A percentile compares a stretch with the other conserved stretches of the same genome.
Evolutionary conservation across 768 basidiomycete species (phyloP).

Genomic region (Tulasnella sp.): DNA sequence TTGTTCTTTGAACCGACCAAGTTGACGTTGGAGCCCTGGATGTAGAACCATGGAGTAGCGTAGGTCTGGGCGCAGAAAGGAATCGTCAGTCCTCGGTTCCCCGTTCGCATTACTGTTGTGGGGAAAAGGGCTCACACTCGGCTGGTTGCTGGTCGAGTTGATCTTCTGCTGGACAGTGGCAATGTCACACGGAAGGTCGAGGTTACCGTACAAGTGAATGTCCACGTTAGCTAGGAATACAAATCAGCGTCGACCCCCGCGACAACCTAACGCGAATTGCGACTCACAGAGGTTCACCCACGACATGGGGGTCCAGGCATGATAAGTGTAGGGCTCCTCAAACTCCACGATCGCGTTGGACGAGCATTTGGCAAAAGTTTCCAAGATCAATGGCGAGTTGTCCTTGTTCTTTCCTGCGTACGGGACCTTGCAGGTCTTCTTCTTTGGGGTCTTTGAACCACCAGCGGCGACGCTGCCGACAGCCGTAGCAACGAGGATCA

Average conservation of each 20-base stretch:
- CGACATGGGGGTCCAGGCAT: conserved; percentile 40
- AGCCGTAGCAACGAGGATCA: background rate
- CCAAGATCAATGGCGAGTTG: conserved; percentile 39
- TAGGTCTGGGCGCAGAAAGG: conserved; percentile 28
- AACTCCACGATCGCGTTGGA: conserved; percentile 40
- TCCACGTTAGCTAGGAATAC: conserved; percentile 37
- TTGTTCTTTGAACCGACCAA: conserved; percentile 43
- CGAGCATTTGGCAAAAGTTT: conserved; percentile 40
- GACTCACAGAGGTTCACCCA: conserved; percentile 34
- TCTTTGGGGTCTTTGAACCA: background rate
- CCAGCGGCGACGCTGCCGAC: background rate
- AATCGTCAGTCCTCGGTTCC: background rate
- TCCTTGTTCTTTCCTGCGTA: conserved; percentile 33
- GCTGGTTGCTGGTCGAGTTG: conserved; percentile 40
- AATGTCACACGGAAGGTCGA: conserved; percentile 45
- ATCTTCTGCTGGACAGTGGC: conserved; percentile 42
- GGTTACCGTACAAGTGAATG: conserved; percentile 43
- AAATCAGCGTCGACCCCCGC: background rate
- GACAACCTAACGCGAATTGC: background rate
- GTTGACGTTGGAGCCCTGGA: conserved; percentile 42
- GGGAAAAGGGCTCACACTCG: conserved; percentile 35
- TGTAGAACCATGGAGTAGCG: conserved; percentile 47
- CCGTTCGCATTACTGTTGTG: background rate
- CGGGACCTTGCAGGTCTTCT: conserved; percentile 24
- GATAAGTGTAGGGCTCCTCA: conserved; percentile 37